Evolutionary conservation across 169 alveolate genomes (phyloP).

Genomic region (Plasmodium reichenowi): DNA sequence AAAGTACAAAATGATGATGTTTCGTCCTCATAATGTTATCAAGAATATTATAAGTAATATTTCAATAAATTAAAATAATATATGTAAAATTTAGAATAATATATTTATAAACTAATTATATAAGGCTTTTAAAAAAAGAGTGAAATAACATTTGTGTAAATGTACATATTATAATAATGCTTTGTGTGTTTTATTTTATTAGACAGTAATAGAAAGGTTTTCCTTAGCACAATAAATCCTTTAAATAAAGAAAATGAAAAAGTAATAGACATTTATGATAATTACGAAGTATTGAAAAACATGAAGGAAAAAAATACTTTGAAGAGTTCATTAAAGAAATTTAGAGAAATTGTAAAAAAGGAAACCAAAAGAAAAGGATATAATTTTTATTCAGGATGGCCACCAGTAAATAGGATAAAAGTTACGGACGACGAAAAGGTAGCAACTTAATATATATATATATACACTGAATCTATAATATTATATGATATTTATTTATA

Average conservation of each 20-base stretch:
- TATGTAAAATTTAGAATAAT: neutral
- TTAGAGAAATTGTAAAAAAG: constrained; percentile 74
- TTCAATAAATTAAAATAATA: constrained; percentile 5
- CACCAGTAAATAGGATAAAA: constrained; percentile 71
- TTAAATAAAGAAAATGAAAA: neutral
- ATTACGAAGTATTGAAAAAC: constrained; percentile 51
- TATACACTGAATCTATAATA: too few relatives aligned
- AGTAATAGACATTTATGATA: constrained; percentile 26
- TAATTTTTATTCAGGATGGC: constrained; percentile 75
- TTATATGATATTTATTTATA: too few relatives aligned
- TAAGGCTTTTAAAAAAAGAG: too few relatives aligned
- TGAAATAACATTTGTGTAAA: neutral
- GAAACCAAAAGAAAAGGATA: constrained; percentile 70
- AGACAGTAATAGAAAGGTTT: constrained; percentile 7
- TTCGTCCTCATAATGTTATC: constrained; percentile 8
- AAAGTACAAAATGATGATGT: constrained; percentile 9
- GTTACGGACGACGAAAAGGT: constrained; percentile 74
- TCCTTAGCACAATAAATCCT: constrained; percentile 26
- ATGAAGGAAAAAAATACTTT: constrained; percentile 40
- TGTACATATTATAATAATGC: neutral
- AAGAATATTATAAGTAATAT: constrained; percentile 13
- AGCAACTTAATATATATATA: neutral
- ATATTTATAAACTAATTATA: too few relatives aligned
- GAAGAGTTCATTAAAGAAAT: constrained; percentile 51
- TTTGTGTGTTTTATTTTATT: neutral